Percentiles rank a stretch among this genome's conserved stretches.
Evolutionary conservation across 495 filamentous ascomycete genomes (phyloP).

Genomic region (Neurospora sp.): DNA sequence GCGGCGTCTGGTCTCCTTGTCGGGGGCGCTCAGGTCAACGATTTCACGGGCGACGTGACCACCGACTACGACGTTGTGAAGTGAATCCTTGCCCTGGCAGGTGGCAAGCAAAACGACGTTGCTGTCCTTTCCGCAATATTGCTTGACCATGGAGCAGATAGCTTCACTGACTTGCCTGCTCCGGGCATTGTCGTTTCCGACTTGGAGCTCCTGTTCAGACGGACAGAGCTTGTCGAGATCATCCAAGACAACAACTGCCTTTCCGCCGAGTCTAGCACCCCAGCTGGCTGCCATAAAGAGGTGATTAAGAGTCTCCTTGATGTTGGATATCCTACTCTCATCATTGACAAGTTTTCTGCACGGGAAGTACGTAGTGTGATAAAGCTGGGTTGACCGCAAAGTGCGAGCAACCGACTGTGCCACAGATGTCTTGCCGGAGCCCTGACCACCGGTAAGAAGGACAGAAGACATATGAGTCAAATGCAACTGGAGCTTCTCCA

Average conservation of each 20-base stretch:
- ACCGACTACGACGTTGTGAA: slow-evolving; percentile 71
- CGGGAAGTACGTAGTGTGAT: slow-evolving; percentile 69
- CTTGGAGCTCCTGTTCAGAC: slow-evolving; percentile 82
- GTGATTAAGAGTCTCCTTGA: slow-evolving; percentile 78
- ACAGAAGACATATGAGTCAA: slow-evolving; percentile 81
- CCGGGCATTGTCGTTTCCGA: slow-evolving; percentile 81
- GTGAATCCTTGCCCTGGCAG: slow-evolving; percentile 79
- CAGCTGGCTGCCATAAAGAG: slow-evolving; percentile 83
- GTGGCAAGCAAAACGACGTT: slow-evolving; percentile 84
- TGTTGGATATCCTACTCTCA: slow-evolving; percentile 73
- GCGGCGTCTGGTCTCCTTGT: slow-evolving; percentile 78
- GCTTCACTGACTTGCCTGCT: slow-evolving; percentile 88
- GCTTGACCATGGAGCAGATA: slow-evolving; percentile 68
- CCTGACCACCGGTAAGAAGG: slow-evolving; percentile 76
- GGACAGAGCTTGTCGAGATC: slow-evolving; percentile 90
- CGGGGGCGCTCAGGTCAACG: slow-evolving; percentile 74
- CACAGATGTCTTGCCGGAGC: slow-evolving; percentile 79
- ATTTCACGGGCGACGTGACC: slow-evolving; percentile 77
- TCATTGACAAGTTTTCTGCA: slow-evolving; percentile 79
- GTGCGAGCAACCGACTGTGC: slow-evolving; percentile 50
- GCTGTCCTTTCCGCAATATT: slow-evolving; percentile 64
- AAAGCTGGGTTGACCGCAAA: slow-evolving; percentile 55
- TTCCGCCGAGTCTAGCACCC: slow-evolving; percentile 77
- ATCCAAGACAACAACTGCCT: slow-evolving; percentile 75
- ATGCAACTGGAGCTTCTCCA: slow-evolving; percentile 58